A percentile compares a stretch with the other conserved stretches of the same genome.
These are phyloP conservation scores for Petrea volubilis DNA, from an alignment of 257 asterid genomes.

Conservation along the genomic window DNA sequence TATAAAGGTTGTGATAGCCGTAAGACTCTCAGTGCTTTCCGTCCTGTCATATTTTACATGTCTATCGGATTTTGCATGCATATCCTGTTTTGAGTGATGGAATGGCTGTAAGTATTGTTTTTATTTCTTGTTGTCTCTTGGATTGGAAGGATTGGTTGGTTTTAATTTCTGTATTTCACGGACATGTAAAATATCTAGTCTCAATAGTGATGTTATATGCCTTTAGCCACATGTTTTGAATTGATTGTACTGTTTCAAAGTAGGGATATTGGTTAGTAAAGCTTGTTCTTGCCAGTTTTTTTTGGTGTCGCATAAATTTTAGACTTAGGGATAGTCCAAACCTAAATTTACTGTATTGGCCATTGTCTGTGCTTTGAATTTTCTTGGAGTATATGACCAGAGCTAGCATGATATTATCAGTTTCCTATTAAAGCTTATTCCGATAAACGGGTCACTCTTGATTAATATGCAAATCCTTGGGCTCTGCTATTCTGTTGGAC, in stretches of 20 bases:
- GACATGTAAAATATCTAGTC: background rate
- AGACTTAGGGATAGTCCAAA: no score
- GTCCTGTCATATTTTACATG: background rate
- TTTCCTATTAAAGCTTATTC: background rate
- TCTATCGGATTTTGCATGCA: background rate
- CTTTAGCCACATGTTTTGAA: background rate
- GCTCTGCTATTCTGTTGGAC: background rate
- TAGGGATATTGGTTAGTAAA: background rate
- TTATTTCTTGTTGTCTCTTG: background rate
- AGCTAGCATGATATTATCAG: background rate
- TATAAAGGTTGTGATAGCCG: conserved; percentile 75
- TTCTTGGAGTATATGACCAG: background rate
- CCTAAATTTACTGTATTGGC: no score
- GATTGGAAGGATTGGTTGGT: background rate
- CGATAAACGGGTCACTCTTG: background rate
- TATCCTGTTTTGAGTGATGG: background rate
- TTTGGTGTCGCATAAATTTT: no score
- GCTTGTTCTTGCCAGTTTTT: background rate
- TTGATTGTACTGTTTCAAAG: background rate
- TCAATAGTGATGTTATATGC: background rate
- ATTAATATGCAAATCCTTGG: background rate
- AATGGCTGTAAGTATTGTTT: background rate
- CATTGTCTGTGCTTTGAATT: no score
- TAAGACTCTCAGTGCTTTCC: conserved; percentile 44
- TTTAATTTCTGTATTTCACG: background rate